Base-by-base conservation (phyloP, 2,329 filamentous ascomycete genomes). In the Thielaviopsis punctulata region DNA sequence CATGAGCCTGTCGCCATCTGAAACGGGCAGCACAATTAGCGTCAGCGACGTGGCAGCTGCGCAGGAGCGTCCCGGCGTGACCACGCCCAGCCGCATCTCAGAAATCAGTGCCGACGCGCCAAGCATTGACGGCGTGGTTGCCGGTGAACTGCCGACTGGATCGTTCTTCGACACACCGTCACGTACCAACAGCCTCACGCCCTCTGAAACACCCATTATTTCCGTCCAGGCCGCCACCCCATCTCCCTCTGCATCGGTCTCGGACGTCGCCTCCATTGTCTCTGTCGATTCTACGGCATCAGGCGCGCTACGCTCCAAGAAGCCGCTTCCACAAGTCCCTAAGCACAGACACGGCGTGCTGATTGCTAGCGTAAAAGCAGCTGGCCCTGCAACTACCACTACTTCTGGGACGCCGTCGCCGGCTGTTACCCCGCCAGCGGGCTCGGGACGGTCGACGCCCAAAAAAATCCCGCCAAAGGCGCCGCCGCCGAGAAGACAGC, bases 41-140 rank as follows among this genome's bases (percentile, higher is more conserved):
- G 82, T 92, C 46, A 72, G 79, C 30, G 84, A 92, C 59, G 79
- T 94, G 43, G 86, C 87, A 6, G 77, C 79, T 10, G 83, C 88
- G 45, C 86, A 75, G 63, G 86, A 90, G 66, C 88, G 85, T 63
- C 86, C 86, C 0, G 86, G 84, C 1, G 79, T 90, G 21, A 80
- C 88, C 60, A 88, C 86, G 18, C 86, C 86, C 5, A 87, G 85
- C 62, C 74, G 82, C 46, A 78, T 69, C 22, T 45, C 49, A 15
- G 48, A 41, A 18, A 21, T 30, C 24, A 45, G n/a, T 7, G 53
- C 43, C 4, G 54, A 52, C 5, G 39, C 44, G 9, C 51, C 51
- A 10, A 45, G n/a, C 18, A 55, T 52, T 41, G 53, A 55, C 27
- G 53, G 53, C 15, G 39, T 55, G 12, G 43, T 55, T 13, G 53